These are phyloP conservation scores for Penicillium sclerotigenum DNA, from an alignment of 2,329 filamentous ascomycete species.

Conservation along the genomic window DNA sequence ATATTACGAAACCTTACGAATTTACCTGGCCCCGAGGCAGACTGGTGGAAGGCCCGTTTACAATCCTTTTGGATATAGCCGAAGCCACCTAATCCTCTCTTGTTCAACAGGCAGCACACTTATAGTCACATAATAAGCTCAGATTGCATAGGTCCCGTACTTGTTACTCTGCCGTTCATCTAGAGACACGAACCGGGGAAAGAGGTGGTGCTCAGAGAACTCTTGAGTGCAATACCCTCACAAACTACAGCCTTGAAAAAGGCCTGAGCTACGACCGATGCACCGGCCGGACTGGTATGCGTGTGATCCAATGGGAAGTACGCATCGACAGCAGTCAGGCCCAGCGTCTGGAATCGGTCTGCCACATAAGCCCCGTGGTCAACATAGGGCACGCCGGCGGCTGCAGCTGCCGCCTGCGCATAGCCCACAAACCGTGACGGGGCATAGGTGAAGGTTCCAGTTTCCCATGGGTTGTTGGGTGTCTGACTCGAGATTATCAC, in stretches of 20 bases:
- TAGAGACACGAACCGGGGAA: slow-evolving; percentile 32
- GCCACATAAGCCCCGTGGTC: slow-evolving; percentile 60
- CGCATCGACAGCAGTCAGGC: slow-evolving; percentile 49
- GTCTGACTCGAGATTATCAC: slow-evolving; percentile 60
- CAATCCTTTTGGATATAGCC: background rate
- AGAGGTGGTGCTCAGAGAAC: slow-evolving; percentile 31
- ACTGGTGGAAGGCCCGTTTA: background rate
- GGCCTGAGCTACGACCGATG: slow-evolving; percentile 54
- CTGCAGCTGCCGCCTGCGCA: slow-evolving; percentile 47
- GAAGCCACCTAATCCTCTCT: background rate
- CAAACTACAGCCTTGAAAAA: slow-evolving; percentile 59
- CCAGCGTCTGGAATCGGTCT: slow-evolving; percentile 52
- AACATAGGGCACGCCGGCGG: slow-evolving; percentile 53
- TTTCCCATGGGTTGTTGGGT: slow-evolving; percentile 63
- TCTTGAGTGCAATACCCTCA: slow-evolving; percentile 44
- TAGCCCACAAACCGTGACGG: slow-evolving; percentile 58
- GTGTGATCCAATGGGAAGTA: slow-evolving; percentile 62
- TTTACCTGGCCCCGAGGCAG: background rate
- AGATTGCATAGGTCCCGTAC: background rate
- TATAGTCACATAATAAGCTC: background rate
- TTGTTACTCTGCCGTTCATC: background rate
- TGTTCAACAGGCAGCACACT: background rate
- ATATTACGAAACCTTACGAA: slow-evolving; percentile 14
- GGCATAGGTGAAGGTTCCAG: slow-evolving; percentile 49
- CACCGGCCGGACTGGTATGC: slow-evolving; percentile 57